These are phyloP conservation scores for Ophiostoma ips DNA, from an alignment of 2,329 filamentous ascomycete species.

Conservation along the genomic window DNA sequence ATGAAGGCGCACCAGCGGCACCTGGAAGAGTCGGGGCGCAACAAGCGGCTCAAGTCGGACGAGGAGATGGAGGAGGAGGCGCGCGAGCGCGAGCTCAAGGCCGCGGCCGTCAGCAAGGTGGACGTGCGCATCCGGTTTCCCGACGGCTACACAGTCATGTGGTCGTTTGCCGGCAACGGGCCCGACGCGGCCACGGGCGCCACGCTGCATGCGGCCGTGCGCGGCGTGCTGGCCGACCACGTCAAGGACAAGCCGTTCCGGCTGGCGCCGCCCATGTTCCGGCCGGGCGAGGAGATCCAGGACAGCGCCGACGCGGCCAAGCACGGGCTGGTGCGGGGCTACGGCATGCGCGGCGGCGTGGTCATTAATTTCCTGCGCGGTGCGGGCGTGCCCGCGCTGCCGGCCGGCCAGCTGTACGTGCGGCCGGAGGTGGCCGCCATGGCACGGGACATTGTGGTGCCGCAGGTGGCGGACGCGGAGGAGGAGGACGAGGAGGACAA, in stretches of 20 bases:
- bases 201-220: constrained; percentile 61
- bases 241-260: constrained; percentile 52
- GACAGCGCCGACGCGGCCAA: constrained; percentile 29
- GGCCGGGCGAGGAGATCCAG: constrained; percentile 31
- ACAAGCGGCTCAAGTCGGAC: constrained; percentile 69
- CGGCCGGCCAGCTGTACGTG: constrained; percentile 43
- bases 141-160: constrained; percentile 66
- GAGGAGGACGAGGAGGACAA: constrained; percentile 29
- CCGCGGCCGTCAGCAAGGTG: constrained; percentile 53
- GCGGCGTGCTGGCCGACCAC: constrained; percentile 52
- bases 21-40: constrained; percentile 47
- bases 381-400: constrained; percentile 39
- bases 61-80: constrained; percentile 62
- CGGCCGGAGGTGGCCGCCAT: constrained; percentile 41
- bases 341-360: constrained; percentile 57
- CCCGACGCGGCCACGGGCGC: constrained; percentile 53
- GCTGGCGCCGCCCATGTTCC: constrained; percentile 45
- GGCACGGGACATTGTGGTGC: constrained; percentile 54
- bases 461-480: constrained; percentile 33
- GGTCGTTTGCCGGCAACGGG: constrained; percentile 37
- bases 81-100: constrained; percentile 47
- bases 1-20: constrained; percentile 61
- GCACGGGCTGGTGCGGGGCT: constrained; percentile 53
- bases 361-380: constrained; percentile 68
- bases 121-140: constrained; percentile 75